Evolutionary conservation across 2,329 filamentous ascomycete species (phyloP), one percentile per base, ranked within the genome.

Genomic region (Mariannaea sp.): DNA sequence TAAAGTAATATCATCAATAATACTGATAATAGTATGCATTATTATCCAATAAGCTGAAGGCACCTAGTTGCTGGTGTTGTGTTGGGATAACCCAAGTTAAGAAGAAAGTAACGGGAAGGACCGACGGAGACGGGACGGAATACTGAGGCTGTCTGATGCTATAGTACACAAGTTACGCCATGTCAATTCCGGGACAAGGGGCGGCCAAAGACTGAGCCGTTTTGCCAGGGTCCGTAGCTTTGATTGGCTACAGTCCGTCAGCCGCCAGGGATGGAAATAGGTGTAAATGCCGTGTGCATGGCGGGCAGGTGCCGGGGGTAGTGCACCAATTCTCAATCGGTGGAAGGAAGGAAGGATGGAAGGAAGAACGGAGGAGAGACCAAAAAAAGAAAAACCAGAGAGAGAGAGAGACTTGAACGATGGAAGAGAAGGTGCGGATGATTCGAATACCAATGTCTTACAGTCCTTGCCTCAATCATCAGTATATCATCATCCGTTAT

Each of bases 371-470:
- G n/a, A n/a, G n/a, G n/a, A n/a, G n/a, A n/a, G n/a, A n/a, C n/a
- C n/a, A n/a, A n/a, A n/a, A n/a, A n/a, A n/a, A n/a, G n/a, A n/a
- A n/a, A n/a, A n/a, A n/a, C n/a, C n/a, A n/a, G n/a, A n/a, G n/a
- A n/a, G n/a, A n/a, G n/a, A n/a, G 10, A 16, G 1, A 26, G 10
- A 39, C 22, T 40, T 14, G 14, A 27, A 7, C 20, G 13, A 33
- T 6, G 19, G 22, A 22, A 24, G 27, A 19, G 26, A 48, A 22
- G 14, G 36, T 40, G 45, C 27, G 12, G 36, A 48, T n/a, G 7
- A n/a, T 17, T 14, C 14, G 36, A 41, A 49, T 48, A 41, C 35
- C 7, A 40, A 41, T 39, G 26, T 32, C 36, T 46, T 24, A 20
- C 22, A n/a, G 29, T 26, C 30, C 17, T 35, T 40, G 26, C 19